phyloP scores from a whole-genome alignment of 208 protist species.

The Wallacemonas sp. region DNA sequence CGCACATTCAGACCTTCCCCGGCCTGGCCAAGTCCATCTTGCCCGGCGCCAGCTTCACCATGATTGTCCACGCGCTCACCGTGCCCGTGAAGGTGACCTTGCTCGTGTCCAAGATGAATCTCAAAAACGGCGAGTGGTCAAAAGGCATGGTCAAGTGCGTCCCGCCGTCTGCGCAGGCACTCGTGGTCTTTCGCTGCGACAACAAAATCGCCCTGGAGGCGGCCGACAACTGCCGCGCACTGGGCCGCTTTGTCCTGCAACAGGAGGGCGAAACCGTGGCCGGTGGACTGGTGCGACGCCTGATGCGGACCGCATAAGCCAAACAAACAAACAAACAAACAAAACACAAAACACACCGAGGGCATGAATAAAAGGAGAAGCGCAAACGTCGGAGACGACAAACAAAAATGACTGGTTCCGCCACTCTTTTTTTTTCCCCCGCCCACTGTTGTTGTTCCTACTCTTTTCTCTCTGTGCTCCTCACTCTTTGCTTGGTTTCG shows the following conservation, averaged over 20 bases:
- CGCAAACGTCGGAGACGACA: too few relatives aligned
- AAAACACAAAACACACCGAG: too few relatives aligned
- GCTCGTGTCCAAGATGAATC: conserved; percentile 74
- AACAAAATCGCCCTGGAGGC: conserved; percentile 61
- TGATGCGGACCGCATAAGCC: conserved; percentile 27
- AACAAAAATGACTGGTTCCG: too few relatives aligned
- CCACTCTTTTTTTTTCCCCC: too few relatives aligned
- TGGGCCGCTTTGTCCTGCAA: conserved; percentile 82
- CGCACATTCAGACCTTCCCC: conserved; percentile 77
- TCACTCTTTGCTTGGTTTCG: too few relatives aligned
- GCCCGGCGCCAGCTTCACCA: conserved; percentile 68
- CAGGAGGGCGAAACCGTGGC: conserved; percentile 82
- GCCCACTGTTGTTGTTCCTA: too few relatives aligned
- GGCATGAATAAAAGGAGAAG: too few relatives aligned
- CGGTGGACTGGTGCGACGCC: conserved; percentile 65
- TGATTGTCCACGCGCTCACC: conserved; percentile 71
- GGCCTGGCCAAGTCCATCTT: conserved; percentile 67
- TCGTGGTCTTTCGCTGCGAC: conserved; percentile 65
- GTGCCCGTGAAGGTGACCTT: conserved; percentile 65
- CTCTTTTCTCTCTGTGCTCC: too few relatives aligned
- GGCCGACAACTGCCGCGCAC: conserved; percentile 68
- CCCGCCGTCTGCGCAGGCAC: conserved; percentile 60
- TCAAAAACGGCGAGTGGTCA: conserved; percentile 62
- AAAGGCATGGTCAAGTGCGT: conserved; percentile 90
- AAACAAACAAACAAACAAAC: background rate